Evolutionary conservation across 805 yeast genomes (phyloP).

Genomic region (Starmera caribaea): DNA sequence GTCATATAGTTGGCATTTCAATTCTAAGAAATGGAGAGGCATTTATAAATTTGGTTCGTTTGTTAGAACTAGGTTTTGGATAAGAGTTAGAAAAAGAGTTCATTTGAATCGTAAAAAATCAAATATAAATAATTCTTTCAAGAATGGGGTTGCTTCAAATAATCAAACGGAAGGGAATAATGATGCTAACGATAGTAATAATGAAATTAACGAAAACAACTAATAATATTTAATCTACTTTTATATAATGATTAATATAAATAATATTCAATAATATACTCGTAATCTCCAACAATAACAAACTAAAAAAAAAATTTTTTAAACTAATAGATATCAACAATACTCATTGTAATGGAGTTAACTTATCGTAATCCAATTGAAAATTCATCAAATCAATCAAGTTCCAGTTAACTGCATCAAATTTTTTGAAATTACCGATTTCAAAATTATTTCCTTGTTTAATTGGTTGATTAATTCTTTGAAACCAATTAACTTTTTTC

Average conservation of each 20-base stretch:
- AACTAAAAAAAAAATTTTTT: too few relatives aligned
- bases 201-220: too few relatives aligned
- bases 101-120: background rate
- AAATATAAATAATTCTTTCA: background rate
- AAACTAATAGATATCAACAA: too few relatives aligned
- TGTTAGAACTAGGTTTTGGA: conserved; percentile 64
- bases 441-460: conserved; percentile 3
- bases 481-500: conserved; percentile 69
- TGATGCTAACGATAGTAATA: too few relatives aligned
- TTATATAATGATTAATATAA: too few relatives aligned
- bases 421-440: conserved; percentile 10
- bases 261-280: too few relatives aligned
- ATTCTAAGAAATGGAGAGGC: conserved; percentile 52
- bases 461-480: conserved; percentile 36
- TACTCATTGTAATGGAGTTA: background rate
- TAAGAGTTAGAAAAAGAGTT: conserved; percentile 22
- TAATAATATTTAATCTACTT: too few relatives aligned
- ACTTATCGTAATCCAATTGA: conserved; percentile 7
- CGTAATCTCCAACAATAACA: too few relatives aligned
- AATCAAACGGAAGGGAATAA: too few relatives aligned
- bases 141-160: too few relatives aligned
- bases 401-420: conserved; percentile 15
- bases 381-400: conserved; percentile 9
- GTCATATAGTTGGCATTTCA: conserved; percentile 50
- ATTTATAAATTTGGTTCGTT: conserved; percentile 46